These are phyloP conservation scores for Vigna mungo DNA, from an alignment of 306 rosid species.

Conservation along the genomic window DNA sequence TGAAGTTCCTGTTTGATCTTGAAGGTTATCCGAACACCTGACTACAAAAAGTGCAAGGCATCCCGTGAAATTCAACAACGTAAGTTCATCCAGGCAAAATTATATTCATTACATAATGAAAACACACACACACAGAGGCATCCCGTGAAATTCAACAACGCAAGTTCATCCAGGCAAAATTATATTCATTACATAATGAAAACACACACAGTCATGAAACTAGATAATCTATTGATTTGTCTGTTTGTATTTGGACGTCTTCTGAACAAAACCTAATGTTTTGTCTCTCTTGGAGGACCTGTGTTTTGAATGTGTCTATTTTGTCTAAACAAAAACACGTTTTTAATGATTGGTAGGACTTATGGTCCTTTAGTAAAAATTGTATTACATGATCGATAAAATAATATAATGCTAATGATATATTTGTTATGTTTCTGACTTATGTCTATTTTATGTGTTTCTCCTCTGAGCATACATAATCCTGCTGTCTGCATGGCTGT, in stretches of 20 bases:
- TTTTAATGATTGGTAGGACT: background rate
- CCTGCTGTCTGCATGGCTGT: too few relatives aligned
- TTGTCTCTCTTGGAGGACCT: background rate
- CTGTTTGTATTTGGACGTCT: slow-evolving; percentile 17
- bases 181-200: background rate
- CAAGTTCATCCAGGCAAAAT: slow-evolving; percentile 49
- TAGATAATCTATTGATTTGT: slow-evolving; percentile 6
- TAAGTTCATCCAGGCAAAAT: slow-evolving; percentile 50
- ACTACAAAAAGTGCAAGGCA: slow-evolving; percentile 72
- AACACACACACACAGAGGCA: slow-evolving; percentile 41
- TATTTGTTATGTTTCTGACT: background rate
- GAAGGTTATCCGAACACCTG: slow-evolving; percentile 70
- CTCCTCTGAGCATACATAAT: too few relatives aligned
- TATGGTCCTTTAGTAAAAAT: background rate
- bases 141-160: slow-evolving; percentile 78
- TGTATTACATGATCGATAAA: background rate
- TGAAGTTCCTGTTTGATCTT: slow-evolving; percentile 46
- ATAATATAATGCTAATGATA: too few relatives aligned
- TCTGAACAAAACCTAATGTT: background rate
- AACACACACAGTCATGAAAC: too few relatives aligned
- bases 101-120: background rate
- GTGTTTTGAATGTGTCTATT: background rate
- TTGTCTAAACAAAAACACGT: background rate
- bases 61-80: slow-evolving; percentile 78
- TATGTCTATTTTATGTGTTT: background rate